phyloP scores from a whole-genome alignment of 2,329 filamentous ascomycete genomes.

The Talaromyces sp. region DNA sequence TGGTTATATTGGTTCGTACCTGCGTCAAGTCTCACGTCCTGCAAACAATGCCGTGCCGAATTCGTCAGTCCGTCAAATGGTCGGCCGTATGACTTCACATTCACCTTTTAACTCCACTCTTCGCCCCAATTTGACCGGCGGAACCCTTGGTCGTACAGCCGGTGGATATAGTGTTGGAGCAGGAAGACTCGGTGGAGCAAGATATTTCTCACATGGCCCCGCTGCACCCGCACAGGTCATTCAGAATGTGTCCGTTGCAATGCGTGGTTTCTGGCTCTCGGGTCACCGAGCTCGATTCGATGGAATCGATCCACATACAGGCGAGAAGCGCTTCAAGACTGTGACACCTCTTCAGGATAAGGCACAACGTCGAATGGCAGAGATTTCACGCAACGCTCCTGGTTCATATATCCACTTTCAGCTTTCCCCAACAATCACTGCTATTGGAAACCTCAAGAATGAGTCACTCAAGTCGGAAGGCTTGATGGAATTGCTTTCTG shows the following conservation, averaged over 20 bases:
- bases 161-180: slow-evolving; percentile 81
- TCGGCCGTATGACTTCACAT: slow-evolving; percentile 65
- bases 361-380: slow-evolving; percentile 64
- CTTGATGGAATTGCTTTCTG: slow-evolving; percentile 77
- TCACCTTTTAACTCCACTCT: slow-evolving; percentile 86
- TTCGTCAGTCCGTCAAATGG: slow-evolving; percentile 54
- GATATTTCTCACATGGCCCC: slow-evolving; percentile 88
- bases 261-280: slow-evolving; percentile 87
- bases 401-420: slow-evolving; percentile 88
- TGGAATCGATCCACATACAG: slow-evolving; percentile 63
- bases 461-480: slow-evolving; percentile 75
- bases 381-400: slow-evolving; percentile 51
- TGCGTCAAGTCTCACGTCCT: slow-evolving; percentile 46
- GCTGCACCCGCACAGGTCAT: slow-evolving; percentile 84
- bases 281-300: slow-evolving; percentile 87
- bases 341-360: slow-evolving; percentile 74
- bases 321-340: slow-evolving; percentile 74
- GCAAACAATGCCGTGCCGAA: slow-evolving; percentile 49
- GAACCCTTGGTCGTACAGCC: slow-evolving; percentile 76
- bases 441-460: slow-evolving; percentile 59
- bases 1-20: slow-evolving; percentile 51
- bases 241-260: slow-evolving; percentile 89
- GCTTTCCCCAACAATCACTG: slow-evolving; percentile 84
- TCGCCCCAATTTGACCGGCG: slow-evolving; percentile 87
- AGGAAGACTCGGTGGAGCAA: slow-evolving; percentile 65